Conservation (phyloP, 108 stramenopile species). For the Skeletonema tropicum region DNA sequence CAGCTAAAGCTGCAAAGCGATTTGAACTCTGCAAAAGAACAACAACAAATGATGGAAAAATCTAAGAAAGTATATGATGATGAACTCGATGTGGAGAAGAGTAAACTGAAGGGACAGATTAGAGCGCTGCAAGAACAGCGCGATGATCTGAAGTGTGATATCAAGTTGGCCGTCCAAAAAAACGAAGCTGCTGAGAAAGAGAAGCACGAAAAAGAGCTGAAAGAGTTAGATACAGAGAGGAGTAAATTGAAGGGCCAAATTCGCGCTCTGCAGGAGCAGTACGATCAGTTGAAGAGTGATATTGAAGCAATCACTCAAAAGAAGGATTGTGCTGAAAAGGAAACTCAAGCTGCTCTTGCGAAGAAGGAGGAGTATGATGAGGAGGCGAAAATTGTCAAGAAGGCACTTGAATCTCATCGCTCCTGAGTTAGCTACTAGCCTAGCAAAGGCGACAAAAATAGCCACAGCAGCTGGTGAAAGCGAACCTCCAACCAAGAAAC, state of each 20-base stretch:
- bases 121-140: not conserved
- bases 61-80: no score
- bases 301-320: not conserved
- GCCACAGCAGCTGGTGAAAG: no score
- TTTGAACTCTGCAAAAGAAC: not conserved
- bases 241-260: slow-evolving; percentile 4
- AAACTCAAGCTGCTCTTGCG: slow-evolving; percentile 1
- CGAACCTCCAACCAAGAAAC: slow-evolving; percentile 10
- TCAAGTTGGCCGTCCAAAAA: not conserved
- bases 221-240: not conserved
- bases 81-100: not conserved
- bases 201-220: not conserved
- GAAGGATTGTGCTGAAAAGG: slow-evolving; percentile 10
- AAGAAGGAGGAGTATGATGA: slow-evolving; percentile 2
- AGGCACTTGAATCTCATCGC: not conserved
- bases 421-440: not conserved
- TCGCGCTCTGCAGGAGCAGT: slow-evolving; percentile 11
- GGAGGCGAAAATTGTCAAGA: not conserved
- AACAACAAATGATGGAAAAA: no score
- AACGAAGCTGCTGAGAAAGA: not conserved
- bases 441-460: not conserved
- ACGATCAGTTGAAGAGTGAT: slow-evolving; percentile 1
- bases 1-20: not conserved
- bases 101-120: not conserved
- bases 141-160: not conserved